A percentile compares a stretch with the other conserved stretches of the same genome.
Conservation (phyloP, 2,329 filamentous ascomycete genomes). For the Cytospora chrysosperma region DNA sequence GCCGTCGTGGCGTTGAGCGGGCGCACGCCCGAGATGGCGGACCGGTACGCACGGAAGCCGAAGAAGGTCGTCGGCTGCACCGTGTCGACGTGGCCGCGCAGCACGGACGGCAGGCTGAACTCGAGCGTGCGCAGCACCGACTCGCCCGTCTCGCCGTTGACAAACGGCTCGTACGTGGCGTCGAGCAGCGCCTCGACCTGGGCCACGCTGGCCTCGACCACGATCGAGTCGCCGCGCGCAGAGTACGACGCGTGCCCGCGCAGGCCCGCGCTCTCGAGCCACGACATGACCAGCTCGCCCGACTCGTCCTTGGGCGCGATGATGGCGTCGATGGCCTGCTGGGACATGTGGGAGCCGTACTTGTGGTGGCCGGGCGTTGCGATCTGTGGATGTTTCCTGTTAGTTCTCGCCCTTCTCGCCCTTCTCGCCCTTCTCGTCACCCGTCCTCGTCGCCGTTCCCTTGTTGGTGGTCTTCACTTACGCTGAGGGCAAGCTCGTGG, state of each 20-base stretch:
- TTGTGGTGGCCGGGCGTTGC: conserved; percentile 27
- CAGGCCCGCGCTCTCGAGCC: conserved; percentile 28
- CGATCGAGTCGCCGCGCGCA: conserved; percentile 40
- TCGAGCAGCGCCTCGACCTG: conserved; percentile 41
- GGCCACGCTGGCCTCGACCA: conserved; percentile 36
- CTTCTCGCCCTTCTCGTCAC: too few species aligned
- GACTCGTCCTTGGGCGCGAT: conserved; percentile 28
- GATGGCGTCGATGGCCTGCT: conserved; percentile 27
- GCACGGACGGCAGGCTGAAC: conserved; percentile 17
- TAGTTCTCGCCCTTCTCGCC: background rate
- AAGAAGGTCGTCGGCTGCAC: conserved; percentile 25
- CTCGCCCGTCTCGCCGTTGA: conserved; percentile 26
- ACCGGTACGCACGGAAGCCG: conserved; percentile 21
- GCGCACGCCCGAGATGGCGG: conserved; percentile 5
- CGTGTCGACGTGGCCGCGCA: conserved; percentile 19
- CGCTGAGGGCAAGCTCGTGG: conserved; percentile 14
- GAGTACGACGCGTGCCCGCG: conserved; percentile 29
- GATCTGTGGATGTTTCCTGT: conserved; percentile 8
- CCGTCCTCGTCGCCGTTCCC: too few species aligned
- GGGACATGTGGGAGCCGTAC: conserved; percentile 30
- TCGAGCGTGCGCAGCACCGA: conserved; percentile 21
- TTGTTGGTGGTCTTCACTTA: background rate
- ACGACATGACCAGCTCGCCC: conserved; percentile 26
- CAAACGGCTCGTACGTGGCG: conserved; percentile 31
- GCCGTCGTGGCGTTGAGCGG: conserved; percentile 1